phyloP scores from a whole-genome alignment of 2,329 filamentous ascomycete species.

The Penicillium hordei region DNA sequence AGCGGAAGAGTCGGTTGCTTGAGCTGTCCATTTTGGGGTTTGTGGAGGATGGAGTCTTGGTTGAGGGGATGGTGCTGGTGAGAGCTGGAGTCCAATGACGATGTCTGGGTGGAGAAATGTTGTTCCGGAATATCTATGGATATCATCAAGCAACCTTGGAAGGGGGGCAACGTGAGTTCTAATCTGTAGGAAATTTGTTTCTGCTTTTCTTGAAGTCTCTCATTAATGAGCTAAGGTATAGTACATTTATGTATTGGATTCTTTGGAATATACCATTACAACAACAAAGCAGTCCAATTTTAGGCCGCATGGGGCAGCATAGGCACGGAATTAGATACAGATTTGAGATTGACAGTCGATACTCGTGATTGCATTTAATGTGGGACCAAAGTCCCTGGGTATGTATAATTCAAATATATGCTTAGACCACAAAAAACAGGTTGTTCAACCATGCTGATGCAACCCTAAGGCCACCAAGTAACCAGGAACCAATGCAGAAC shows the following conservation, averaged over 20 bases:
- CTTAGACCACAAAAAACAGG: not conserved
- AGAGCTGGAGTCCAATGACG: conserved; percentile 24
- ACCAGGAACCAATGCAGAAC: not conserved
- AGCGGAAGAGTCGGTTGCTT: conserved; percentile 63
- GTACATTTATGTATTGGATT: too few relatives aligned
- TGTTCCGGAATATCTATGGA: conserved; percentile 13
- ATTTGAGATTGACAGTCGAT: not conserved
- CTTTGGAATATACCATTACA: not conserved
- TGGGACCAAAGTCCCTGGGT: conserved; percentile 10
- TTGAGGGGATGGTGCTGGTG: conserved; percentile 1
- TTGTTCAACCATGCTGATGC: not conserved
- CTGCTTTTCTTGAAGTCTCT: not conserved
- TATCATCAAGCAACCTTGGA: not conserved
- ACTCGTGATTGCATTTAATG: not conserved
- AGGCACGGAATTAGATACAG: too few relatives aligned
- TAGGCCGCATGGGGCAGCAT: not conserved
- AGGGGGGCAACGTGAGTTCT: not conserved
- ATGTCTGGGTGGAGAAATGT: conserved; percentile 17
- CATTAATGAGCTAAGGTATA: not conserved
- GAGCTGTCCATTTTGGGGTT: conserved; percentile 42
- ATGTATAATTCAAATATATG: conserved; percentile 16
- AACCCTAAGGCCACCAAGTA: conserved; percentile 4
- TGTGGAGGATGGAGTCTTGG: not conserved
- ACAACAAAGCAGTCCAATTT: not conserved
- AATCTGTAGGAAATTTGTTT: not conserved